Evolutionary conservation across 345 rosid species (phyloP).

Genomic region (Salix caprea): DNA sequence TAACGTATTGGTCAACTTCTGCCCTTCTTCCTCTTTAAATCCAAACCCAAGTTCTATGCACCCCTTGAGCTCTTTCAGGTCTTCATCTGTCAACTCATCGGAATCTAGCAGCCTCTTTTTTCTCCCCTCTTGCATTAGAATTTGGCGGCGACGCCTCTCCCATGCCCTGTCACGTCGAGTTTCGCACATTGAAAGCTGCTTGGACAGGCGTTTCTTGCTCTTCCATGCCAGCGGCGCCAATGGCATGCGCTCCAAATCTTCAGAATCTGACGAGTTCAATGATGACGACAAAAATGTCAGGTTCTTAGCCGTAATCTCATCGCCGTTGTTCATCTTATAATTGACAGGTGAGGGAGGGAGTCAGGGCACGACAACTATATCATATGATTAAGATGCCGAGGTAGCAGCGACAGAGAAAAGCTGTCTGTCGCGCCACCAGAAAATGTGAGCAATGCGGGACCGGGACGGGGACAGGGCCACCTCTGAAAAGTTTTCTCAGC

Average conservation of each 20-base stretch:
- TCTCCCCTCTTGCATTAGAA: conserved; percentile 45
- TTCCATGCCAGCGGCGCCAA: conserved; percentile 35
- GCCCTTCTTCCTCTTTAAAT: conserved; percentile 78
- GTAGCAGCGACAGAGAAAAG: not conserved
- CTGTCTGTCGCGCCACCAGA: conserved; percentile 8
- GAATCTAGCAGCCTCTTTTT: conserved; percentile 23
- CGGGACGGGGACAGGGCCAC: not conserved
- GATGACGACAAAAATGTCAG: not conserved
- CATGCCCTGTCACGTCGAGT: conserved; percentile 69
- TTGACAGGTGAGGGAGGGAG: not conserved
- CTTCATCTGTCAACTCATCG: conserved; percentile 70
- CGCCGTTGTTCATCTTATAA: not conserved
- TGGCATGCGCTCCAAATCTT: conserved; percentile 45
- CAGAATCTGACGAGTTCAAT: conserved; percentile 15
- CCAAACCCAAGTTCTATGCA: conserved; percentile 96
- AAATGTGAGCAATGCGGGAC: not conserved
- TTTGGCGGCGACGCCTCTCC: conserved; percentile 79
- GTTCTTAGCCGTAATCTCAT: not conserved
- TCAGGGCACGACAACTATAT: no score
- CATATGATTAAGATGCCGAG: not conserved
- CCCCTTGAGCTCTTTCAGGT: conserved; percentile 76
- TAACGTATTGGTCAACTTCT: conserved; percentile 58
- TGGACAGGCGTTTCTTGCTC: conserved; percentile 47
- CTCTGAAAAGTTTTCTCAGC: not conserved
- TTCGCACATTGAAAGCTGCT: conserved; percentile 82